phyloP scores from a whole-genome alignment of 352 stramenopile genomes.

The Pythium rishiriense region DNA sequence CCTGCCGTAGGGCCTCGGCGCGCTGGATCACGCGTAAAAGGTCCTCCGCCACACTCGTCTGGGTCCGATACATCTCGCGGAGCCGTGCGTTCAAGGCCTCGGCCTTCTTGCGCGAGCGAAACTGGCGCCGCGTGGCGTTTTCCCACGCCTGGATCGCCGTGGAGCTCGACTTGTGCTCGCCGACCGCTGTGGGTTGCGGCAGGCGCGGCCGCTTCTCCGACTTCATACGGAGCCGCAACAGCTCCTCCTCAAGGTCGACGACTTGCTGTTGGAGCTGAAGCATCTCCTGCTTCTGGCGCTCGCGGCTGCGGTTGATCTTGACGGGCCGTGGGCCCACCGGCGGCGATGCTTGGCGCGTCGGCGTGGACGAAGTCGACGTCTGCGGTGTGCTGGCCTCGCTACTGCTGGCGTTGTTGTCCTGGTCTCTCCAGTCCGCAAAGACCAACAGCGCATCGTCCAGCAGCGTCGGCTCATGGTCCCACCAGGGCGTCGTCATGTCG shows the following conservation, averaged over 20 bases:
- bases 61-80: not conserved
- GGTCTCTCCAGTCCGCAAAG: not conserved
- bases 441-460: constrained; percentile 6
- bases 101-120: constrained; percentile 8
- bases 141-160: constrained; percentile 2
- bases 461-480: constrained; percentile 3
- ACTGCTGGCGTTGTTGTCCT: not conserved
- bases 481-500: constrained; percentile 7
- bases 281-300: constrained; percentile 13
- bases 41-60: not conserved
- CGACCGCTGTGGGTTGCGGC: no score
- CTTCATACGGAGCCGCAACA: not conserved
- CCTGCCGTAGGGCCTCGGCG: constrained; percentile 1
- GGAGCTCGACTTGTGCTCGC: no score
- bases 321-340: not conserved
- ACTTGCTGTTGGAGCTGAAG: not conserved
- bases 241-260: constrained; percentile 6
- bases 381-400: not conserved
- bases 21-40: constrained; percentile 5
- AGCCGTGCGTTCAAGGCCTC: constrained; percentile 1
- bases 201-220: not conserved
- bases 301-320: constrained; percentile 16
- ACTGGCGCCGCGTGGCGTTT: constrained; percentile 5
- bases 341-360: not conserved
- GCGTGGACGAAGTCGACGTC: not conserved